Percentiles rank a stretch among this genome's conserved stretches.
These are phyloP conservation scores for Chalaropsis thielavioides DNA, from an alignment of 2,329 filamentous ascomycete genomes.

Conservation along the genomic window DNA sequence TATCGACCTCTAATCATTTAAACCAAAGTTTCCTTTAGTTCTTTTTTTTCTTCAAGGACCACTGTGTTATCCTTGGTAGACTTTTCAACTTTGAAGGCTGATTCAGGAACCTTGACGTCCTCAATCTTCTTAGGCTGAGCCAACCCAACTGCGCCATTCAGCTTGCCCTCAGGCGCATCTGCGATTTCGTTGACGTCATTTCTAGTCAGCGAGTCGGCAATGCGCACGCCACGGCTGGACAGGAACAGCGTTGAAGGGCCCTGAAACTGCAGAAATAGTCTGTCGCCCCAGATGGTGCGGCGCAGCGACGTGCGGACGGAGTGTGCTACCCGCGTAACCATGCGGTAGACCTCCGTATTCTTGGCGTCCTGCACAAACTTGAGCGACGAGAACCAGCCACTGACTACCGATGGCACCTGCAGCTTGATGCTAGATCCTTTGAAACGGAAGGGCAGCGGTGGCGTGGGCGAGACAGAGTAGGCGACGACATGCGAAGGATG, in stretches of 20 bases:
- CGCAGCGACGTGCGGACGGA: conserved; percentile 60
- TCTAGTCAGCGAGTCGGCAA: conserved; percentile 62
- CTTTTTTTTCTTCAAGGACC: conserved; percentile 46
- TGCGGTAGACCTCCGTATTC: conserved; percentile 57
- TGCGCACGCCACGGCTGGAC: conserved; percentile 67
- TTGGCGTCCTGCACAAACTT: conserved; percentile 62
- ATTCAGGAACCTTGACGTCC: conserved; percentile 19
- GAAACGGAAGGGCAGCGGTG: conserved; percentile 75
- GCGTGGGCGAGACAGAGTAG: conserved; percentile 61
- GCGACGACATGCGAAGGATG: conserved; percentile 87
- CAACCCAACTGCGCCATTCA: conserved; percentile 41
- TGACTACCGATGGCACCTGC: conserved; percentile 57
- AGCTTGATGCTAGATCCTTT: conserved; percentile 58
- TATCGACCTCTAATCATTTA: conserved; percentile 19
- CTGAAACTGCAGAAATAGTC: conserved; percentile 79
- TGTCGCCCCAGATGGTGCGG: conserved; percentile 81
- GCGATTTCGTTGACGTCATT: conserved; percentile 85
- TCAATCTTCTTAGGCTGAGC: conserved; percentile 25
- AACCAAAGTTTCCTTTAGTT: conserved; percentile 41
- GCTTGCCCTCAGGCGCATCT: conserved; percentile 58
- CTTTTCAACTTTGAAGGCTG: conserved; percentile 40
- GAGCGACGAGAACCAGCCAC: conserved; percentile 49
- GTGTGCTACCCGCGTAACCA: conserved; percentile 49
- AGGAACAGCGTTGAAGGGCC: conserved; percentile 77
- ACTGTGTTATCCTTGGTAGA: conserved; percentile 50